Evolutionary conservation across 1,139 yeast species (phyloP).

Genomic region (Tardiomyces digboiensis): DNA sequence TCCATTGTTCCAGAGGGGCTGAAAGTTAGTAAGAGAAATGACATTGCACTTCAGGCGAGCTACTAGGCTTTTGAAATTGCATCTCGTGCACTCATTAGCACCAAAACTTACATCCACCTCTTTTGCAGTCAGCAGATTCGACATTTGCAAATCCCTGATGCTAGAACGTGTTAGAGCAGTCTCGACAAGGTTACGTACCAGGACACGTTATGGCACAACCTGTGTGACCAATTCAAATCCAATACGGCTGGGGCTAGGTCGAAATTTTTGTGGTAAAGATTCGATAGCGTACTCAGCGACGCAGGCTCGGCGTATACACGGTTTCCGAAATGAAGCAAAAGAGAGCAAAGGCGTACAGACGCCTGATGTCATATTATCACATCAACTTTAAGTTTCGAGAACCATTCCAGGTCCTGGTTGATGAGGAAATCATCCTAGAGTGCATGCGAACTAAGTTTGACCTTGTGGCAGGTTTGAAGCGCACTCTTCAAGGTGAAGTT

Average conservation of each 20-base stretch:
- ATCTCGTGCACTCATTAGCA: neutral
- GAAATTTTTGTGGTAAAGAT: neutral
- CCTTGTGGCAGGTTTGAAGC: conserved; percentile 60
- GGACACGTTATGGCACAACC: neutral
- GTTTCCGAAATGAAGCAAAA: conserved; percentile 86
- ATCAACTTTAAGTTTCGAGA: conserved; percentile 88
- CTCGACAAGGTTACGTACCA: neutral
- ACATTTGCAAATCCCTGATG: neutral
- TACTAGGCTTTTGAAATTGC: neutral
- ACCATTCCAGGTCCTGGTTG: conserved; percentile 85
- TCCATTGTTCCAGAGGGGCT: conserved; percentile 2
- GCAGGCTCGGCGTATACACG: neutral
- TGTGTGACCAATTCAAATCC: neutral
- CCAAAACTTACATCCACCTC: neutral
- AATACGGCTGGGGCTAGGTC: neutral
- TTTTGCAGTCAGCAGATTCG: neutral
- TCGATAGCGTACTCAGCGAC: neutral
- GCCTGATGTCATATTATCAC: conserved; percentile 77
- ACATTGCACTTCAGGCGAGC: no score
- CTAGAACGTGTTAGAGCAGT: neutral
- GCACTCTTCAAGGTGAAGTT: conserved; percentile 78
- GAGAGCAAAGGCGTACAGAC: conserved; percentile 88
- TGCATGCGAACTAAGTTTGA: conserved; percentile 64
- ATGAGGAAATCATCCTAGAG: conserved; percentile 62
- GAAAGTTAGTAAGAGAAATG: no score